Evolutionary conservation across 768 basidiomycete species (phyloP), one percentile per base, ranked within the genome.

Genomic region (Hygrocybe coccinea): DNA sequence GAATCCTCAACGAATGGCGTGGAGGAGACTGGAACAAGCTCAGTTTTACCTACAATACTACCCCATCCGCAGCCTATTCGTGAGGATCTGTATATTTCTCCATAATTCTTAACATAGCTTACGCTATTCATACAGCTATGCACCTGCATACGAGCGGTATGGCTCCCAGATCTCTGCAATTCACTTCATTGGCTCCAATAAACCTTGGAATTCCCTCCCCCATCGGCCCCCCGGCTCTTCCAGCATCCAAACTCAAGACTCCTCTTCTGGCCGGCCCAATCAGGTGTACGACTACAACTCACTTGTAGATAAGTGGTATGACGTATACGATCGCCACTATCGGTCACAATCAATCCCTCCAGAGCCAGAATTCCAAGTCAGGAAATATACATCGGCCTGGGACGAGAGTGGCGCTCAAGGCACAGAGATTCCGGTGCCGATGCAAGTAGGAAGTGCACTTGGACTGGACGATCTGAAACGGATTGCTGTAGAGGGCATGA

Each of bases 21-120:
- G 85, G 86, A 33, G 69, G 69, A 17, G 70, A 90, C 65, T 99
- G 97, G 97, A 83, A 97, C 64, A 81, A 93, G 62, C 84, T 99
- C 62, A 93, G 93, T 68, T 99, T 98, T 73, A 91, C 86, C 39
- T 99, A 97, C 75, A 99, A 99, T 71, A 97, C 95, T 14, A 98
- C 97, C 2, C 97, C 97, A 15, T 93, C 93, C 12, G 93, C 95
- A 56, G 92, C 87, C 52, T 98, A 98, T 75, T 94, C 91, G 88
- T 95, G 65, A 77, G 90, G 83, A 34, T 54, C 58, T 54, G 43
- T 22, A 56, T 29, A 4, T 29, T 29, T 29, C 45, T 62, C 60
- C 29, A 51, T 51, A 66, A 57, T 66, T 43, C 54, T 59, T 64
- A 59, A 63, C 46, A 58, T 62, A 59, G 60, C 57, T 63, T 56